These are phyloP conservation scores for Styphnolobium japonicum DNA, from an alignment of 306 rosid species.

Conservation along the genomic window DNA sequence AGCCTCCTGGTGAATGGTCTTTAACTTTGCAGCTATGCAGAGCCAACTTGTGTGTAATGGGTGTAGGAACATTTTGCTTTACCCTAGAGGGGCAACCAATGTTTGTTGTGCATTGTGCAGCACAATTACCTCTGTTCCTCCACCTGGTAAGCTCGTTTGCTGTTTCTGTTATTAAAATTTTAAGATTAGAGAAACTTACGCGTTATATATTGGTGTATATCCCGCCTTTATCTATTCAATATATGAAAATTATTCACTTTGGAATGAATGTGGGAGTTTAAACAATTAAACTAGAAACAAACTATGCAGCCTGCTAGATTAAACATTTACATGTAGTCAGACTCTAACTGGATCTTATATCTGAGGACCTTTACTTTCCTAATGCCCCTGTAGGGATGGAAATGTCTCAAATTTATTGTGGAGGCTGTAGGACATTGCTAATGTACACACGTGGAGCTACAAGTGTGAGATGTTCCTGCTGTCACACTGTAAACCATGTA, in stretches of 20 bases:
- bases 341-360: background rate
- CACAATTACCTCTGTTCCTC: constrained; percentile 77
- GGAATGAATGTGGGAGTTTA: background rate
- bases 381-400: constrained; percentile 65
- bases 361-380: background rate
- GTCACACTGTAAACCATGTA: constrained; percentile 84
- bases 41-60: constrained; percentile 94
- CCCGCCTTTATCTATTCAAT: background rate
- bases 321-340: background rate
- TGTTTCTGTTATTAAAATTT: background rate
- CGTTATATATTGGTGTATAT: background rate
- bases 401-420: constrained; percentile 92
- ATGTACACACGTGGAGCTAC: constrained; percentile 92
- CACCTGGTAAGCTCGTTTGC: constrained; percentile 58
- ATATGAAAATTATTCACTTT: constrained; percentile 1
- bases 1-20: constrained; percentile 17
- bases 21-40: constrained; percentile 80
- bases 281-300: constrained; percentile 10
- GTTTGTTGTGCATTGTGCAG: constrained; percentile 94
- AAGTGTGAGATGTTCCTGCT: constrained; percentile 96
- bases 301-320: background rate
- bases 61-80: constrained; percentile 86
- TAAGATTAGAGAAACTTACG: background rate
- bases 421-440: constrained; percentile 93
- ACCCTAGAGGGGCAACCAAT: constrained; percentile 93